These are phyloP conservation scores for Tetrapisispora phaffii DNA, from an alignment of 805 yeast species.

Conservation along the genomic window DNA sequence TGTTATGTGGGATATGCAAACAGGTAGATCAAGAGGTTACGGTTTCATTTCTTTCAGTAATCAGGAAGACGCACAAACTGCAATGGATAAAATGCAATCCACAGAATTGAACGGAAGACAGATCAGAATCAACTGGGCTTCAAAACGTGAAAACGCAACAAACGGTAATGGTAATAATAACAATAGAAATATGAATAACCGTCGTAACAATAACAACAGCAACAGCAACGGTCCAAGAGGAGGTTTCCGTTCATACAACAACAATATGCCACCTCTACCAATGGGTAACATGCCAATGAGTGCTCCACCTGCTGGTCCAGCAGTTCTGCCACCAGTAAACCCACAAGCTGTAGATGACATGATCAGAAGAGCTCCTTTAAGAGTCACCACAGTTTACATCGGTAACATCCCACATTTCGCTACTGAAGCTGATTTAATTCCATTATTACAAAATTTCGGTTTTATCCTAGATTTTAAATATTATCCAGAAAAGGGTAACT, in stretches of 20 bases:
- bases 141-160: slow-evolving; percentile 44
- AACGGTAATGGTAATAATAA: slow-evolving; percentile 14
- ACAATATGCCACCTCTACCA: slow-evolving; percentile 18
- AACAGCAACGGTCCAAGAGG: slow-evolving; percentile 11
- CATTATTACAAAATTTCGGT: slow-evolving; percentile 70
- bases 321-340: slow-evolving; percentile 27
- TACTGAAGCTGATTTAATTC: slow-evolving; percentile 61
- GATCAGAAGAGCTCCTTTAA: slow-evolving; percentile 63
- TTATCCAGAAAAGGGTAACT: slow-evolving; percentile 75
- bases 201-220: slow-evolving; percentile 19
- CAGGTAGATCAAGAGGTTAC: slow-evolving; percentile 84
- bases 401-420: slow-evolving; percentile 78
- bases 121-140: slow-evolving; percentile 83
- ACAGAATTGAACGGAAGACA: slow-evolving; percentile 61
- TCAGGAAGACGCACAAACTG: slow-evolving; percentile 61
- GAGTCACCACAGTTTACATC: slow-evolving; percentile 65
- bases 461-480: slow-evolving; percentile 71
- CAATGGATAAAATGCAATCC: slow-evolving; percentile 68
- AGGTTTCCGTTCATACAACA: slow-evolving; percentile 3
- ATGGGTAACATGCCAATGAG: slow-evolving; percentile 18
- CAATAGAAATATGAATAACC: slow-evolving; percentile 14
- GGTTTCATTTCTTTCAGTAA: slow-evolving; percentile 75
- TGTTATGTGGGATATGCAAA: slow-evolving; percentile 96
- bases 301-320: slow-evolving; percentile 15
- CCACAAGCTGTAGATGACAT: slow-evolving; percentile 63